Base-by-base conservation (phyloP, 768 basidiomycete species). In the Termitomyces heimii region DNA sequence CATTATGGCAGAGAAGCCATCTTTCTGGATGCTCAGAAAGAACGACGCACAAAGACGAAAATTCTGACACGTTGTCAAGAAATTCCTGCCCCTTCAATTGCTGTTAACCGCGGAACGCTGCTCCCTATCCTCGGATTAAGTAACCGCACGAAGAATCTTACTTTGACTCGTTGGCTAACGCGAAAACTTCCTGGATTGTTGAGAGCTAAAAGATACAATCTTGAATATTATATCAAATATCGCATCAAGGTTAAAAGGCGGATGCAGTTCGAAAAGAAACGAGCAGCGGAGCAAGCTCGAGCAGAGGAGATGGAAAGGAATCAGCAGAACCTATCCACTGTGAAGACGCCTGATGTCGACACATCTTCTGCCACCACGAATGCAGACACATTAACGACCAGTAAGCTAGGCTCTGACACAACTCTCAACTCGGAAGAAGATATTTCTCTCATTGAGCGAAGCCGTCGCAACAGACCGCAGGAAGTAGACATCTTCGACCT, bases 1-100 rank as follows among this genome's bases (percentile, higher is more conserved):
- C 87, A 92, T 69, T 88, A 89, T 68, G 66, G 85, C 53, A 63
- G 79, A 28, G 73, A 85, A 63, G 83, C 84, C 2, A 75, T 79
- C 51, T 57, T 62, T 9, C 63, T 77, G 39, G 84, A 86, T 57
- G 70, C 74, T 56, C 57, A 64, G 64, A 70, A 65, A 16, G 68
- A 68, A 56, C 64, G 57, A 55, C 43, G 40, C 2, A 63, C 77
- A 28, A 77, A 71, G 65, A 64, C 62, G 45, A 65, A 68, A 29
- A 66, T 77, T 2, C 46, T 18, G 35, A 60, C 60, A 24, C 53
- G 64, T 22, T 72, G 72, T 16, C 62, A 75, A 3, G 60, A 67
- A 22, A 64, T 84, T 22, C 65, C 66, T 7, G 68, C 85, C 1
- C 87, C 85, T 5, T 77, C 68, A 50, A 73, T 90, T 31, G 66